Conservation (phyloP, 2,329 filamentous ascomycete genomes). For the Fusarium multiceps region DNA sequence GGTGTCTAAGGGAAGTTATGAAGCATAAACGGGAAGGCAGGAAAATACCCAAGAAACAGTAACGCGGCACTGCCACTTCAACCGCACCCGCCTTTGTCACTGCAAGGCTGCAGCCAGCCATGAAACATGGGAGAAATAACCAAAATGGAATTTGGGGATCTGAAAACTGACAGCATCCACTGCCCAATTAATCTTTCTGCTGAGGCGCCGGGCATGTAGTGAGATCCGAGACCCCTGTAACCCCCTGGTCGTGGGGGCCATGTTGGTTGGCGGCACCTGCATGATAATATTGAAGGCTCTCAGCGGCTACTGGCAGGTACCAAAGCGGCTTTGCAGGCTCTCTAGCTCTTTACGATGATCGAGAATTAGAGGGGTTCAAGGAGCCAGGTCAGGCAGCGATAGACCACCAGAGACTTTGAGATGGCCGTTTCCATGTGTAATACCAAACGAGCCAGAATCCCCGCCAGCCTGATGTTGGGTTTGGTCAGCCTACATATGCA, state of each 20-base stretch:
- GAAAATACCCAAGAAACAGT: background rate
- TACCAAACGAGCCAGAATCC: background rate
- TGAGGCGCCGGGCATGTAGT: background rate
- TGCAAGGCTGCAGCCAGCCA: background rate
- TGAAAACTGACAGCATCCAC: background rate
- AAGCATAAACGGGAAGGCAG: background rate
- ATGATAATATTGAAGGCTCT: background rate
- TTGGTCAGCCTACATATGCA: background rate
- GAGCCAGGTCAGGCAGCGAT: too few relatives aligned
- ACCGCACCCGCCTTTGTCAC: background rate
- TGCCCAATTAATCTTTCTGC: background rate
- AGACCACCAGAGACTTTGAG: background rate
- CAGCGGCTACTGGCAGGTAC: too few relatives aligned
- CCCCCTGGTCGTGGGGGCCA: background rate
- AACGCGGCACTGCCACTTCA: background rate
- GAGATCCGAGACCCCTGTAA: background rate
- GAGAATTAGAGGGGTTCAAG: too few relatives aligned
- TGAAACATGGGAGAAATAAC: background rate
- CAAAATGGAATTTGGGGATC: background rate
- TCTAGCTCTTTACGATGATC: too few relatives aligned
- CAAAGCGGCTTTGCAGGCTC: too few relatives aligned
- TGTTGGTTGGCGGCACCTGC: background rate
- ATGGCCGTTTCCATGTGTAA: background rate
- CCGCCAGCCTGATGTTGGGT: background rate
- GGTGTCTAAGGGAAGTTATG: fast-evolving